A percentile compares a stretch with the other conserved stretches of the same genome.
These are phyloP conservation scores for Megacollybia marginata DNA, from an alignment of 768 basidiomycete genomes.

Conservation along the genomic window DNA sequence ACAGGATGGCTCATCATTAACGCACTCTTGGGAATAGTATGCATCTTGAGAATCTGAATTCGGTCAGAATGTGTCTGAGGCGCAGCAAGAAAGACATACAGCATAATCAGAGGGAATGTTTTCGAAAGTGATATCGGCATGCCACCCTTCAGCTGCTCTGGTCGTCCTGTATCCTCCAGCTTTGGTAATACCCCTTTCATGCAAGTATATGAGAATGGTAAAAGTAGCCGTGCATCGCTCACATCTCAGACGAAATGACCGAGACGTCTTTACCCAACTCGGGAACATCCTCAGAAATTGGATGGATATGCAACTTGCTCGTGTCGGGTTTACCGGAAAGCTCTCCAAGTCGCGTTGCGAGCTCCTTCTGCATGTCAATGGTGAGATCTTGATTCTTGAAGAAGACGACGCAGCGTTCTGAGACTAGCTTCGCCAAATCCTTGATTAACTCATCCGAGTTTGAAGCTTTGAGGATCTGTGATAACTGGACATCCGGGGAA, in stretches of 20 bases:
- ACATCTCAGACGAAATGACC: conserved; percentile 42
- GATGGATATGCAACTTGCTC: conserved; percentile 48
- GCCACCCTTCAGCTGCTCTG: conserved; percentile 42
- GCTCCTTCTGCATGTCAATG: conserved; percentile 41
- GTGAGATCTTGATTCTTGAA: conserved; percentile 48
- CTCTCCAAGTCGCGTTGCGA: conserved; percentile 41
- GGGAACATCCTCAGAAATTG: conserved; percentile 39
- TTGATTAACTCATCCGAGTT: conserved; percentile 30
- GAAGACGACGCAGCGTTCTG: conserved; percentile 58
- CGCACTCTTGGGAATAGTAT: conserved; percentile 29
- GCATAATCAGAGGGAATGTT: conserved; percentile 53
- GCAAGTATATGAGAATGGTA: neutral
- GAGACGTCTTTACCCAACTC: conserved; percentile 48
- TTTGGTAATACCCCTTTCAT: conserved; percentile 29
- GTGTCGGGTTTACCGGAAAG: conserved; percentile 40
- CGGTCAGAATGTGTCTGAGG: neutral
- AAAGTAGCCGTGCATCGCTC: conserved; percentile 6
- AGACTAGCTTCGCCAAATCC: conserved; percentile 46
- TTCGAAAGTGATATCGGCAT: conserved; percentile 58
- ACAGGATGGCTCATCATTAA: neutral
- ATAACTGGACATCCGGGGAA: conserved; percentile 35
- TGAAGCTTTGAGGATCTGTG: conserved; percentile 25
- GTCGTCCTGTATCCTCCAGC: conserved; percentile 21
- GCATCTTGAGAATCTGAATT: conserved; percentile 30
- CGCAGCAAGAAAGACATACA: conserved; percentile 12